phyloP scores from a whole-genome alignment of 768 basidiomycete species.

The Cystobasidium tubakii region DNA sequence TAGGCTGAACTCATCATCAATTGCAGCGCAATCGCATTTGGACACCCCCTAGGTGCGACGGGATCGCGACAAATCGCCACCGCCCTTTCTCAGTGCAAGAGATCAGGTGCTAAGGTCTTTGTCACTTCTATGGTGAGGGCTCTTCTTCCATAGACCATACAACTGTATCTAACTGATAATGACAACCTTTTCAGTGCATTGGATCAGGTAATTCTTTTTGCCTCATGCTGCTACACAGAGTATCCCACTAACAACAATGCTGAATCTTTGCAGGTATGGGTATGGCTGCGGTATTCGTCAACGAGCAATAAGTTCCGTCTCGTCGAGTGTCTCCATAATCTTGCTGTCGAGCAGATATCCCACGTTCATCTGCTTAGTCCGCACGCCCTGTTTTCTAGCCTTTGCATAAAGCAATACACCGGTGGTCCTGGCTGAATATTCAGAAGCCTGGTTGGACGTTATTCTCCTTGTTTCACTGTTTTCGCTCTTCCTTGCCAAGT shows the following conservation, averaged over 20 bases:
- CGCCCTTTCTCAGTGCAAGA: constrained; percentile 67
- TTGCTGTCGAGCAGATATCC: too few species aligned
- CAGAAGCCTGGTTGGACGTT: too few species aligned
- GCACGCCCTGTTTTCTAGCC: too few species aligned
- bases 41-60: constrained; percentile 78
- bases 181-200: neutral
- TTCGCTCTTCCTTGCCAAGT: too few species aligned
- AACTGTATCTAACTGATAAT: neutral
- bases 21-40: constrained; percentile 48
- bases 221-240: neutral
- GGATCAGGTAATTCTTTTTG: constrained; percentile 5
- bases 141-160: constrained; percentile 55
- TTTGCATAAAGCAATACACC: too few species aligned
- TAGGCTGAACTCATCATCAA: neutral
- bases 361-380: too few species aligned
- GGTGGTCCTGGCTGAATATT: too few species aligned
- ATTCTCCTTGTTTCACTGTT: too few species aligned
- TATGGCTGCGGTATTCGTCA: constrained; percentile 80
- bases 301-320: constrained; percentile 53
- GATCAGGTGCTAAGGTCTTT: constrained; percentile 68
- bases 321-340: neutral
- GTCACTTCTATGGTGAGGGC: constrained; percentile 79
- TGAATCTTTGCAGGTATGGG: constrained; percentile 35
- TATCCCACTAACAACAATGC: neutral
- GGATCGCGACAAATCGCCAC: constrained; percentile 84